Evolutionary conservation across 1,139 yeast genomes (phyloP).

Genomic region (Hansenula anomala): DNA sequence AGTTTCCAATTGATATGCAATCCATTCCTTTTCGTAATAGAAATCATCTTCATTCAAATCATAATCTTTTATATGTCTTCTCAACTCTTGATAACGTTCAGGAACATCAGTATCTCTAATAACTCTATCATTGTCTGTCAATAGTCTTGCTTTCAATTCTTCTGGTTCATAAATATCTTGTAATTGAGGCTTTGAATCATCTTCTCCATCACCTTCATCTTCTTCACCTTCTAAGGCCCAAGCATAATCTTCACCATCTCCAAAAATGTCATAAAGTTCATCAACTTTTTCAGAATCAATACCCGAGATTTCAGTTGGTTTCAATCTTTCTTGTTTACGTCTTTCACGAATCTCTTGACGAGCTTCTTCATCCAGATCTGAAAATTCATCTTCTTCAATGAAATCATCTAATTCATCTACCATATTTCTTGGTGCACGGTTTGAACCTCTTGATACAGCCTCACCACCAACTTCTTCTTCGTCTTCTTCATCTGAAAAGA

Average conservation of each 20-base stretch:
- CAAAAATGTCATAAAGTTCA: conserved; percentile 91
- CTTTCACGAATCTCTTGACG: conserved; percentile 33
- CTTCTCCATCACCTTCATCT: conserved; percentile 43
- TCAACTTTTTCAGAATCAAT: conserved; percentile 91
- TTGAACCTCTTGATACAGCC: conserved; percentile 25
- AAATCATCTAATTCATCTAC: conserved; percentile 92
- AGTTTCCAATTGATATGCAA: conserved; percentile 48
- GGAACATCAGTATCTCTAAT: conserved; percentile 88
- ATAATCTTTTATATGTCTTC: conserved; percentile 59
- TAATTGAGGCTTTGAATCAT: conserved; percentile 53
- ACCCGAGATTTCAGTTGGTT: conserved; percentile 61
- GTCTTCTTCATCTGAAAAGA: conserved; percentile 82
- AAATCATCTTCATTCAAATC: conserved; percentile 67
- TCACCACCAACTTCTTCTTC: conserved; percentile 38
- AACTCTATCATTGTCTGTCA: conserved; percentile 88
- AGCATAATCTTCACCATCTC: conserved; percentile 95
- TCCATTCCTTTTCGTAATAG: conserved; percentile 73
- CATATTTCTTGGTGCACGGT: conserved; percentile 18
- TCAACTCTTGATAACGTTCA: conserved; percentile 80
- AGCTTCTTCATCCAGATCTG: conserved; percentile 80
- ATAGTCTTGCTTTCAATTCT: conserved; percentile 83
- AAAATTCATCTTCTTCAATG: conserved; percentile 94
- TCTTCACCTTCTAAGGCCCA: conserved; percentile 96
- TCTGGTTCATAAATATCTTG: conserved; percentile 94
- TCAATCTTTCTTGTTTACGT: conserved; percentile 32